Base-by-base conservation (phyloP, 2,329 filamentous ascomycete genomes). In the Cladosporium sp. region DNA sequence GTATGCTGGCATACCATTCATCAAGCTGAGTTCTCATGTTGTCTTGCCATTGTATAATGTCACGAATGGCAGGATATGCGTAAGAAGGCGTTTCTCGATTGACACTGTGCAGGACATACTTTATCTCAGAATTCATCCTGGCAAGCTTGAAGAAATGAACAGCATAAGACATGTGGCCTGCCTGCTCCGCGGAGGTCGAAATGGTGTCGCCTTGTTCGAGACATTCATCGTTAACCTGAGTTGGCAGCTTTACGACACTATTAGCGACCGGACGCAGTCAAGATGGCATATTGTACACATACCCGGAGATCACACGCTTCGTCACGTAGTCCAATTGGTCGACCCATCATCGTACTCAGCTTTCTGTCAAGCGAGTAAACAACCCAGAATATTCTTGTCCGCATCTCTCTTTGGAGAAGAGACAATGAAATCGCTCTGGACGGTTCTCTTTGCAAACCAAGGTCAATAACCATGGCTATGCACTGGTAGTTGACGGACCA, bases 81-180 rank as follows among this genome's bases (percentile, higher is more conserved):
- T 59, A 59, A 18, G 34, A 59, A 32, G 55, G 55, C 3, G 36
- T 59, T 11, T 44, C 21, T 18, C 55, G n/a, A 10, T 41, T 32
- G 28, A 59, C 55, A n/a, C 55, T 59, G 21, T 59, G 55, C 55
- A 59, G 18, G 55, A 59, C 36, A 44, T 59, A 59, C 26, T 59
- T 59, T 15, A 59, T n/a, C 21, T 59, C 55, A 4, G 55, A 59
- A 59, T 59, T 59, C 21, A 59, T 59, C 12, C 21, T 38, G 21
- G 55, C 32, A 41, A 41, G 55, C 21, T 34, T 32, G 21, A 59
- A 59, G 21, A 59, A 59, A 28, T 59, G 55, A 10, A 59, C 12
- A 18, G 34, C 55, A 28, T 18, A 59, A 28, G 36, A 21, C 28
- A 59, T 59, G 21, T 59, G 55, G n/a, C 21, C 21, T 2, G 34